A percentile compares a stretch with the other conserved stretches of the same genome.
Conservation (phyloP, 1,139 yeast genomes). For the Geotrichum aggregatum region DNA sequence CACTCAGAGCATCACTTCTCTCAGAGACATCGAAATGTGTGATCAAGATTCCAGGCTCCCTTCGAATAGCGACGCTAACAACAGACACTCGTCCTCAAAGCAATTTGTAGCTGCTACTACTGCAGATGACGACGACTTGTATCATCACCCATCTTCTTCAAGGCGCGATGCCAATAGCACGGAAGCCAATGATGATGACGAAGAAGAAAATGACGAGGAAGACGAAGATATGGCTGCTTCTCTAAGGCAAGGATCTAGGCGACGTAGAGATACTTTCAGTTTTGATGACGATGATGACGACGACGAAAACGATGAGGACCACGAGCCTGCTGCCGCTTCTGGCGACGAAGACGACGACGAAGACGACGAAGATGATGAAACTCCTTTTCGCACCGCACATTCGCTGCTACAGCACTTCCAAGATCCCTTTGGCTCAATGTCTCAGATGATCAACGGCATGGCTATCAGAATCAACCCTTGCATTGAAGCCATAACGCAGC, state of each 20-base stretch:
- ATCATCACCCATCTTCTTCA: constrained; percentile 9
- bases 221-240: constrained; percentile 27
- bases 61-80: constrained; percentile 21
- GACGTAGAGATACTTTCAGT: constrained; percentile 22
- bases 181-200: constrained; percentile 32
- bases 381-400: constrained; percentile 29
- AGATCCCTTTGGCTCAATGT: constrained; percentile 17
- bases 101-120: neutral
- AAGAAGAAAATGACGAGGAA: constrained; percentile 25
- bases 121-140: constrained; percentile 28
- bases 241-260: constrained; percentile 27
- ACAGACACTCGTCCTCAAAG: constrained; percentile 2
- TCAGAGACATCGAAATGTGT: constrained; percentile 22
- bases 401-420: constrained; percentile 21
- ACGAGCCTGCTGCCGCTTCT: constrained; percentile 30
- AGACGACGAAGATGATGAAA: constrained; percentile 16
- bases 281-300: constrained; percentile 21
- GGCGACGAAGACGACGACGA: constrained; percentile 24
- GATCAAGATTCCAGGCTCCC: constrained; percentile 26
- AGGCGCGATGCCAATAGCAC: constrained; percentile 25
- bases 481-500: constrained; percentile 34
- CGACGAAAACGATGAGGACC: constrained; percentile 28
- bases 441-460: constrained; percentile 28
- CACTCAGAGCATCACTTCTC: constrained; percentile 4
- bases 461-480: constrained; percentile 31